These are phyloP conservation scores for Triticum dicoccoides DNA, from an alignment of 176 grass and related monocot genomes.

Conservation along the genomic window DNA sequence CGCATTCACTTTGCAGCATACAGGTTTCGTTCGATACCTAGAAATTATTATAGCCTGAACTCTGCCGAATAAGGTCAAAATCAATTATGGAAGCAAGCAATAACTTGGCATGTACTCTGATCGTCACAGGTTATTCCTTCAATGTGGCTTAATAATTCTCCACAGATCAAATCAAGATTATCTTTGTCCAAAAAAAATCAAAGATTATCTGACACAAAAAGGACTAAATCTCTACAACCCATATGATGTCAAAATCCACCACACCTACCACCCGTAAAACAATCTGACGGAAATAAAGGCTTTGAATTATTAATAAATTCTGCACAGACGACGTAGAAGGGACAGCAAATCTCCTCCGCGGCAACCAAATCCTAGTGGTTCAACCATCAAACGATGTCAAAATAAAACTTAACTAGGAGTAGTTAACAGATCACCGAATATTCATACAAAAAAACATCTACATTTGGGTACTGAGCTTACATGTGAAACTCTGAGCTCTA, in stretches of 20 bases:
- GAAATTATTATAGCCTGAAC: neutral
- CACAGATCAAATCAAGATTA: neutral
- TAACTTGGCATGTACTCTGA: neutral
- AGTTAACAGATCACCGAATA: neutral
- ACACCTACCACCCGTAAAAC: neutral
- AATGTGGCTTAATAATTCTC: neutral
- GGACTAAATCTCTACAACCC: neutral
- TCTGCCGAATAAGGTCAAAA: neutral
- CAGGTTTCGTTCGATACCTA: neutral
- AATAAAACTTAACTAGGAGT: neutral
- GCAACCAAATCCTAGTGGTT: neutral
- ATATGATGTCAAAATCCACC: neutral
- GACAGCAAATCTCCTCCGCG: neutral
- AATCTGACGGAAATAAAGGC: neutral
- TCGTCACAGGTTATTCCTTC: neutral
- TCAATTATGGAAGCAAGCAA: neutral
- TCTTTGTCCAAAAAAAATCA: neutral
- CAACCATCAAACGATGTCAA: neutral
- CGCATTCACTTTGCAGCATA: neutral
- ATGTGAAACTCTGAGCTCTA: neutral
- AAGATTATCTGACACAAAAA: neutral
- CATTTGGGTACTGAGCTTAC: neutral
- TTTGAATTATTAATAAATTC: neutral
- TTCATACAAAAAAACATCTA: neutral
- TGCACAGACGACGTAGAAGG: neutral